Percentiles rank a stretch among this genome's conserved stretches.
phyloP scores from a whole-genome alignment of 345 rosid species.

The Hibiscus trionum region DNA sequence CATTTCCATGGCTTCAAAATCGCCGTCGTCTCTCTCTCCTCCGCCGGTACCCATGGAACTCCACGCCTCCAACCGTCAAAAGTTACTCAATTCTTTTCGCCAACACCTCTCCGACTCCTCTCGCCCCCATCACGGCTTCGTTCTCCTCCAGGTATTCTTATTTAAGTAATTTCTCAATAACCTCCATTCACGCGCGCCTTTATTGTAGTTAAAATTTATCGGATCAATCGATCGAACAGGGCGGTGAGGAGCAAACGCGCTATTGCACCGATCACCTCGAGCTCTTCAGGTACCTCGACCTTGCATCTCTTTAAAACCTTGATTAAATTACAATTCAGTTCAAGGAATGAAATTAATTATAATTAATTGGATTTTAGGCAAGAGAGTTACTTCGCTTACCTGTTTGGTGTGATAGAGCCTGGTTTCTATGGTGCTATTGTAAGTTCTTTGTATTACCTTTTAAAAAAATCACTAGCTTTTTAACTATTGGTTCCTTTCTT shows the following conservation, averaged over 20 bases:
- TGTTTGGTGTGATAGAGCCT: constrained; percentile 87
- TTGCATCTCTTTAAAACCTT: background rate
- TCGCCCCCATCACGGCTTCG: constrained; percentile 58
- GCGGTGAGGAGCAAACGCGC: constrained; percentile 77
- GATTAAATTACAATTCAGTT: background rate
- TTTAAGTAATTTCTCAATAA: background rate
- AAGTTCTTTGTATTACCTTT: constrained; percentile 24
- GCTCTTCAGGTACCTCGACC: constrained; percentile 58
- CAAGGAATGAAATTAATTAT: background rate
- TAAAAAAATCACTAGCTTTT: background rate
- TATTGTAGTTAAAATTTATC: background rate
- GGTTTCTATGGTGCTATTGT: constrained; percentile 85
- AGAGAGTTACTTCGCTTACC: constrained; percentile 70
- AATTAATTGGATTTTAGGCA: constrained; percentile 8
- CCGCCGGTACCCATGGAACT: constrained; percentile 68
- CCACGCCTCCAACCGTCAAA: constrained; percentile 52
- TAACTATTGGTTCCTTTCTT: background rate
- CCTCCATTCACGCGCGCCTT: background rate
- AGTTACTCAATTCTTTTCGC: constrained; percentile 55
- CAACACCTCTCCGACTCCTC: constrained; percentile 36
- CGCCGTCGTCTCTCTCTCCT: constrained; percentile 49
- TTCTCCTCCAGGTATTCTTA: constrained; percentile 57
- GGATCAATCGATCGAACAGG: constrained; percentile 28
- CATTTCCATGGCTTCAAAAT: constrained; percentile 37
- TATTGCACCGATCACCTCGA: constrained; percentile 88